Evolutionary conservation across 2,329 filamentous ascomycete species (phyloP).

Genomic region (Alternaria arbusti): DNA sequence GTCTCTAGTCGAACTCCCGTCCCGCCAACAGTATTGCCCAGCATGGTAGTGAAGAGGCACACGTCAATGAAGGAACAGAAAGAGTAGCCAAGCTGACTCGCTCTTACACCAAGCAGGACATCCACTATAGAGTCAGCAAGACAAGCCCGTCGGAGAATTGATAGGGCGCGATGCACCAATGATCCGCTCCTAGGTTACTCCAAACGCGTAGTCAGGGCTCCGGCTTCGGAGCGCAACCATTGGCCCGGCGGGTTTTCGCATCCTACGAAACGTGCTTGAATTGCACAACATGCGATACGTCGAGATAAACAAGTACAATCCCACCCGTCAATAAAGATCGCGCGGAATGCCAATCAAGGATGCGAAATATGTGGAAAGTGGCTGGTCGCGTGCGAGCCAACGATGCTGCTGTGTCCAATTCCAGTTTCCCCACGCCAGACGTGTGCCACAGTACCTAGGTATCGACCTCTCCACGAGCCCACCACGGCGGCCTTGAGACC

Average conservation of each 20-base stretch:
- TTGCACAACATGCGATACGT: slow-evolving; percentile 21
- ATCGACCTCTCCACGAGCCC: slow-evolving; percentile 25
- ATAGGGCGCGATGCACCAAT: slow-evolving; percentile 24
- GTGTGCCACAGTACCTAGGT: neutral
- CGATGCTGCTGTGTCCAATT: slow-evolving; percentile 1
- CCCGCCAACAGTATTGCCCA: slow-evolving; percentile 11
- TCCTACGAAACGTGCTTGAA: slow-evolving; percentile 22
- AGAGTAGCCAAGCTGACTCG: slow-evolving; percentile 3
- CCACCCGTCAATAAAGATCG: slow-evolving; percentile 11
- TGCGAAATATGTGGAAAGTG: slow-evolving; percentile 11
- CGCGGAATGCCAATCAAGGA: neutral
- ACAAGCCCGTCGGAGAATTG: slow-evolving; percentile 12
- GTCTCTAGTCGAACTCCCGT: neutral
- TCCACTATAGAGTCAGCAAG: neutral
- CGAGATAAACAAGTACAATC: slow-evolving; percentile 28
- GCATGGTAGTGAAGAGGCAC: neutral
- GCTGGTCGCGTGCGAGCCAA: slow-evolving; percentile 9
- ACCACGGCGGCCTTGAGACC: slow-evolving; percentile 17
- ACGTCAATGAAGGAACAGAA: slow-evolving; percentile 4
- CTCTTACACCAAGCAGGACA: slow-evolving; percentile 2
- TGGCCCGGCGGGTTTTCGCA: slow-evolving; percentile 23
- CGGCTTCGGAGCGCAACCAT: slow-evolving; percentile 35
- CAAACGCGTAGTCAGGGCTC: slow-evolving; percentile 33
- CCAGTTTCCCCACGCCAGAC: slow-evolving; percentile 30
- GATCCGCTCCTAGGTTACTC: slow-evolving; percentile 22